Evolutionary conservation across 768 basidiomycete species (phyloP).

Genomic region (Scleroderma citrinum): DNA sequence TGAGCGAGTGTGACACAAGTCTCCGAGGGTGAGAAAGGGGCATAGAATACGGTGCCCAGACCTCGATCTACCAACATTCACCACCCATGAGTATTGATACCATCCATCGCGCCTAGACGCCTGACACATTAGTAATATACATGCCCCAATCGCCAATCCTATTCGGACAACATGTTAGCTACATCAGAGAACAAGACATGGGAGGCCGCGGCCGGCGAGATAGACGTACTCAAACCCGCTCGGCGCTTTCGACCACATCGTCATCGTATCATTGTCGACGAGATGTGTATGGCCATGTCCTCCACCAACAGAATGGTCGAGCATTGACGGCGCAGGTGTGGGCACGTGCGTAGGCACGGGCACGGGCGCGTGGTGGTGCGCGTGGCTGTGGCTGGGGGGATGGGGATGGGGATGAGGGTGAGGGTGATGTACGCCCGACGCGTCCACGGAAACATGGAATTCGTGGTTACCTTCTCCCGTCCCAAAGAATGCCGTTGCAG

Average conservation of each 20-base stretch:
- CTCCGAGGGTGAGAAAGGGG: no score
- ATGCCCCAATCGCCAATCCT: constrained; percentile 38
- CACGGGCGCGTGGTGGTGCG: not conserved
- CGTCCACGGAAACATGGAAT: not conserved
- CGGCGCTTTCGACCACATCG: constrained; percentile 60
- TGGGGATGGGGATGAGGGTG: not conserved
- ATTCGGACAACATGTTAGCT: not conserved
- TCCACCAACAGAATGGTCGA: constrained; percentile 3
- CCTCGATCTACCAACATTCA: not conserved
- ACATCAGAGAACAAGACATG: not conserved
- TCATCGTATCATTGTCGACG: constrained; percentile 46
- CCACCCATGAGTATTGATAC: not conserved
- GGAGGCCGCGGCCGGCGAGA: no score
- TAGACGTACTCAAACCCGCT: constrained; percentile 52
- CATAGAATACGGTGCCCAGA: no score
- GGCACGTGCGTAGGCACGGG: no score
- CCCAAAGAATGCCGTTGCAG: not conserved
- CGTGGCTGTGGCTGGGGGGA: not conserved
- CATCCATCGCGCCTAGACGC: not conserved
- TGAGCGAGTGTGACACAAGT: no score
- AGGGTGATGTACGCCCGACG: not conserved
- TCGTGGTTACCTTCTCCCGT: not conserved
- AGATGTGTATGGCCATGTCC: not conserved
- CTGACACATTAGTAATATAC: constrained; percentile 28
- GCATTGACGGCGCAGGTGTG: not conserved